Evolutionary conservation across 257 asterid species (phyloP).

Genomic region (Solanum dulcamara): DNA sequence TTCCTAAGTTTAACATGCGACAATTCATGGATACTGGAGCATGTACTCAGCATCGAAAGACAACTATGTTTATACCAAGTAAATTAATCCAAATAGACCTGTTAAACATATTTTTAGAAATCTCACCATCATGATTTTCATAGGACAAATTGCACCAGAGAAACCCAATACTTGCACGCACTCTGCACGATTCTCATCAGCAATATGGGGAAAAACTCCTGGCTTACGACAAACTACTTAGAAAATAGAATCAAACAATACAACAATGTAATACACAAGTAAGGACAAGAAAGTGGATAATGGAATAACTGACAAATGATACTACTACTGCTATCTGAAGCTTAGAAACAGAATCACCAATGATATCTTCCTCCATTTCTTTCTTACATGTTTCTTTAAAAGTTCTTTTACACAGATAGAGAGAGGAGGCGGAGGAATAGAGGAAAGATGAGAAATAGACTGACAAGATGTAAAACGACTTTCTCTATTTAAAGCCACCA

Average conservation of each 20-base stretch:
- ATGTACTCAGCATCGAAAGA: neutral
- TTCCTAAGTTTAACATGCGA: neutral
- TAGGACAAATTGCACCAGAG: neutral
- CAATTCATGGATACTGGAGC: neutral
- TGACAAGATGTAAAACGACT: neutral
- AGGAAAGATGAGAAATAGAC: neutral
- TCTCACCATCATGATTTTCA: too few species aligned
- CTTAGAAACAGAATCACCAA: neutral
- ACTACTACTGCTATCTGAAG: neutral
- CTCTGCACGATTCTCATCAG: neutral
- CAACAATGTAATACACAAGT: neutral
- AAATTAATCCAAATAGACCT: neutral
- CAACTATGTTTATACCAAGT: neutral
- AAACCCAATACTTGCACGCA: neutral
- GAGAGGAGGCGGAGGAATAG: neutral
- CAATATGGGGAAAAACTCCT: neutral
- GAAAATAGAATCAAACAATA: neutral
- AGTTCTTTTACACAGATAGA: neutral
- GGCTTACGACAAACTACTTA: neutral
- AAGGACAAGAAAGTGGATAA: neutral
- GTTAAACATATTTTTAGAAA: too few species aligned
- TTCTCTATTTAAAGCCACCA: neutral
- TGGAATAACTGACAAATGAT: neutral
- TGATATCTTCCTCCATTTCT: neutral
- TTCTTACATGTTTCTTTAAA: neutral